Evolutionary conservation across 768 basidiomycete genomes (phyloP), one percentile per base, ranked within the genome.

Genomic region (Tricholoma sp.): DNA sequence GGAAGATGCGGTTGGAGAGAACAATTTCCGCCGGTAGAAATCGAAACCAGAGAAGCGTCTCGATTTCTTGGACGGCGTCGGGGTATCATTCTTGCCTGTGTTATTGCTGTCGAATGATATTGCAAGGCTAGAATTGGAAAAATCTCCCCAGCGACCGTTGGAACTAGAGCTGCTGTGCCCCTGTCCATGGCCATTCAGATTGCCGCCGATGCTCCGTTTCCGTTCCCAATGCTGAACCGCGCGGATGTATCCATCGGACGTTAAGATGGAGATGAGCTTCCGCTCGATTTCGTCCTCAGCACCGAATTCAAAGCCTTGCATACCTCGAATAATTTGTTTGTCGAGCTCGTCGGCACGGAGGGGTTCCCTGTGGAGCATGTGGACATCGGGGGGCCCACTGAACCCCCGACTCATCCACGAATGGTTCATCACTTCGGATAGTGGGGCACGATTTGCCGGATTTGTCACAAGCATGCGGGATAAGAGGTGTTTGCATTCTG

Each of bases 221-320:
- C 83, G 77, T 67, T 97, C 92, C 89, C 91, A 98, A 39, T 83
- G 71, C 35, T 83, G 77, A 2, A 96, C 80, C 0, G 90, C 83
- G 0, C 85, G 81, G 8, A 78, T 71, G 71, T 98, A 99, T 1
- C 74, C 67, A 27, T 97, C 94, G 0, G 87, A 86, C 61, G 85
- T 83, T 21, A 98, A 82, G 19, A 97, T 80, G 0, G 82, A 78
- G 9, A 81, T 66, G 2, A 98, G 80, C 66, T 79, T 85, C 41
- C 77, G 77, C 70, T 92, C 87, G 55, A 98, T 91, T 11, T 96
- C 90, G 4, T 89, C 88, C 51, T 89, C 87, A 0, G 88, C 76
- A 14, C 97, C 97, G 63, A 99, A 98, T 66, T 98, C 96, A 73
- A 99, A 98, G 4, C 96, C 96, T 43, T 86, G 85, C 97, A 98